These are phyloP conservation scores for Penicillium cinerascens DNA, from an alignment of 495 filamentous ascomycete genomes.

Conservation along the genomic window DNA sequence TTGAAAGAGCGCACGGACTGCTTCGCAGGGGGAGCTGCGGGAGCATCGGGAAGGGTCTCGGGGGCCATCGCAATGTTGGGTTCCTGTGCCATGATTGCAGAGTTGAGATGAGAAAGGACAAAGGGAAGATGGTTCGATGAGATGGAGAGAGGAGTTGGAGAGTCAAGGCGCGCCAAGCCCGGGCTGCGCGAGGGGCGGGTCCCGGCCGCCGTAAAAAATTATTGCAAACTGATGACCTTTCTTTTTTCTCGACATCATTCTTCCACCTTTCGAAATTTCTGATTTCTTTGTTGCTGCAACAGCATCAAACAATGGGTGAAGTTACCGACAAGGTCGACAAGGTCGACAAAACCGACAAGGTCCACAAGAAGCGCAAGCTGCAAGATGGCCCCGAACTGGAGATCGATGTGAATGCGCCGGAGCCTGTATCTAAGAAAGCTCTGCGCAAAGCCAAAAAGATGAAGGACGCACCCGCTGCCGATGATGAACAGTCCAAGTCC, in stretches of 20 bases:
- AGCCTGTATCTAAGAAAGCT: conserved; percentile 91
- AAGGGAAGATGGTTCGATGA: background rate
- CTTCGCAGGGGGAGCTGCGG: conserved; percentile 30
- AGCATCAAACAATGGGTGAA: background rate
- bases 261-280: conserved; percentile 1
- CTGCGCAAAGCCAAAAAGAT: conserved; percentile 73
- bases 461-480: conserved; percentile 34
- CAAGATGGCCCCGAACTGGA: conserved; percentile 65
- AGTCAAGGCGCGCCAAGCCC: conserved; percentile 20
- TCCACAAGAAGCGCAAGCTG: conserved; percentile 68
- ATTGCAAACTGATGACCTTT: background rate
- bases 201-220: conserved; percentile 36
- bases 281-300: background rate
- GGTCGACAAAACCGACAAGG: conserved; percentile 29
- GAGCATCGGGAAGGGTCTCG: conserved; percentile 34
- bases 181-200: conserved; percentile 28
- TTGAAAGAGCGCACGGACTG: conserved; percentile 45
- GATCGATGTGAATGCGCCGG: conserved; percentile 80
- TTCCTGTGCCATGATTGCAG: conserved; percentile 32
- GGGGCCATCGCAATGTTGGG: conserved; percentile 17
- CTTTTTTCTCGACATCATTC: conserved; percentile 1
- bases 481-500: conserved; percentile 28
- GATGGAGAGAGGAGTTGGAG: conserved; percentile 4
- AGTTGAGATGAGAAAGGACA: background rate
- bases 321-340: conserved; percentile 17